These are phyloP conservation scores for Macrophomina phaseolina DNA, from an alignment of 2,329 filamentous ascomycete genomes.

Conservation along the genomic window DNA sequence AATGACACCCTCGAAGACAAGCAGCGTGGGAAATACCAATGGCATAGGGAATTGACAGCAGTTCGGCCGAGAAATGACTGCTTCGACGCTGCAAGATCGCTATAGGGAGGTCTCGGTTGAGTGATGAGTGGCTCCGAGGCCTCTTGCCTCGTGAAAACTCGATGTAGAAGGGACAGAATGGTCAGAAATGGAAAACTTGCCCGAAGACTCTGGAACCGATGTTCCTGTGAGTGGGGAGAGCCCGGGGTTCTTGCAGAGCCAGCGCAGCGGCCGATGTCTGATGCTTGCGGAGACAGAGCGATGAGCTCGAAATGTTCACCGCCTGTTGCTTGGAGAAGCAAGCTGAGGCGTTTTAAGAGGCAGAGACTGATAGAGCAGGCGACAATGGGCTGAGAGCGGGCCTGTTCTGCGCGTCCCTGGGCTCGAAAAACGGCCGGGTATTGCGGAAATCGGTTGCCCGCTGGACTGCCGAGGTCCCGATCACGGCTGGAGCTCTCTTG, in stretches of 20 bases:
- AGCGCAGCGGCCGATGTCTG: not conserved
- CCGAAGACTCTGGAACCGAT: slow-evolving; percentile 10
- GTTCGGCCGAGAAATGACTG: not conserved
- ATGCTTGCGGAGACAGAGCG: not conserved
- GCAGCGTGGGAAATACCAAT: too few species aligned
- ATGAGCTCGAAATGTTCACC: not conserved
- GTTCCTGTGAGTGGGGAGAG: slow-evolving; percentile 5
- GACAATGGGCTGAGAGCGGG: slow-evolving; percentile 17
- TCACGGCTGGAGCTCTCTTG: not conserved
- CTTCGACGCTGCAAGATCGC: too few species aligned
- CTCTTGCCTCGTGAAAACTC: not conserved
- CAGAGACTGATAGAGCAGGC: not conserved
- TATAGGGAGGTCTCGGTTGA: too few species aligned
- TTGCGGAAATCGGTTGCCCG: slow-evolving; percentile 21
- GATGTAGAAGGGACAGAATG: not conserved
- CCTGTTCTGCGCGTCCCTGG: not conserved
- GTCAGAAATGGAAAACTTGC: slow-evolving; percentile 8
- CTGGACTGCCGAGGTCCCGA: slow-evolving; percentile 20
- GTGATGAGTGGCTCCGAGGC: not conserved
- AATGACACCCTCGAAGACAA: too few species aligned
- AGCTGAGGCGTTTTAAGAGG: not conserved
- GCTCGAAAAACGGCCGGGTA: not conserved
- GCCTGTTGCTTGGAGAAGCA: not conserved
- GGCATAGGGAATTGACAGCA: too few species aligned
- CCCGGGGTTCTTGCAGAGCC: not conserved